Base-by-base conservation (phyloP, 2,329 filamentous ascomycete genomes). In the Cryphonectria carpinicola region DNA sequence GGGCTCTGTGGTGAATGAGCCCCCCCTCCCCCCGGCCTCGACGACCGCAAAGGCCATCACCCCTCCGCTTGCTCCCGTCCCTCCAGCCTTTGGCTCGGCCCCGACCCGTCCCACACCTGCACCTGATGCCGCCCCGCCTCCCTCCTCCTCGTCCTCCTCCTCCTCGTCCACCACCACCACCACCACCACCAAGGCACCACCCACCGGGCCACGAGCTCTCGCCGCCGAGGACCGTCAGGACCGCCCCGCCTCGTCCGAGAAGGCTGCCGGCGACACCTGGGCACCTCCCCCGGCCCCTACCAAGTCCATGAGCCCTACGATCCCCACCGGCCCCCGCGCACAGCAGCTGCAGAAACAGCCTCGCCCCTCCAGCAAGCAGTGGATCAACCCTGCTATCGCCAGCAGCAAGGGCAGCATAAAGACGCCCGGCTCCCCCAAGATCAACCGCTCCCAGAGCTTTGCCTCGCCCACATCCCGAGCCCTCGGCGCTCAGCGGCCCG, bases 281-380 rank as follows among this genome's bases (percentile, higher is more conserved):
- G 72, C 75, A 17, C 81, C 81, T 4, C 80, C 82, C 3, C 79
- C 79, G 3, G 84, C 84, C 4, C 82, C 83, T 3, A 81, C 82
- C 0, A 87, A 85, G 71, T 75, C 81, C n/a, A 83, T 84, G 32
- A 83, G 82, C 69, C 82, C 83, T 11, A 78, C 83, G 8, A 86
- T 89, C 64, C 86, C 87, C 3, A 81, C 86, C 3, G 87, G 86
- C 13, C 87, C 87, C 46, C 84, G 87, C 49, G 84, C 84, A 22
- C 86, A 87, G 71, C 85, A 84, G 70, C 49, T 68, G 17, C 81
- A 82, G 64, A 81, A 82, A 62, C 82, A 74, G 32, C 79, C 81
- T 71, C 83, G 86, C 8, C 83, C 85, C 22, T 86, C 86, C 0
- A 88, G 86, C 76, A 88, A 88, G 74, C 87, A 89, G 77, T 89